Evolutionary conservation across 176 grass and related monocot species (phyloP), one percentile per base, ranked within the genome.

Genomic region (Otatea glauca): DNA sequence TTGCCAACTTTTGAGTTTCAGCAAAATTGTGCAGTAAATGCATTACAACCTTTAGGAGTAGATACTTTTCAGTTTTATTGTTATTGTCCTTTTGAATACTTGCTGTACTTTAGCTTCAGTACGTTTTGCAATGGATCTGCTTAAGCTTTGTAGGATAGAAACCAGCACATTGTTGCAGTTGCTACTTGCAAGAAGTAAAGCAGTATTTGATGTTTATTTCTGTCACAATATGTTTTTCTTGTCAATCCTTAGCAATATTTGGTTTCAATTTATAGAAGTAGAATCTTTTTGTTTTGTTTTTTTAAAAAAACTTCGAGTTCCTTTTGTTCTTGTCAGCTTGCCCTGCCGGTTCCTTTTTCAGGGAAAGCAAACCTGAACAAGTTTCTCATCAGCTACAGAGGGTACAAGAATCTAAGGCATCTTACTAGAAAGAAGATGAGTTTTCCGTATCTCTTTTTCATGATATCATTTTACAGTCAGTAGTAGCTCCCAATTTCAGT

Each of bases 21-120:
- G 49, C 18, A 24, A 49, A 60, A n/a, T 74, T 75, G 1, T 56
- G 47, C 34, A 55, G 44, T 14, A 43, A 65, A 76, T 67, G 21
- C 82, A 43, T 32, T 23, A 55, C 20, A 15, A 4, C 43, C 44
- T 73, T 23, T n/a, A 83, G 41, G 80, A 73, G 55, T 23, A 34
- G 25, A 74, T 51, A 35, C 71, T 74, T 74, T 74, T 74, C 71
- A 5, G 45, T 73, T 73, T 73, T 51, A 73, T 50, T 73, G 70
- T 5, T 27, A 24, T 32, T 12, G n/a, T 77, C 74, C 64, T 66
- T 54, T 12, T 41, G 16, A 61, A n/a, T 75, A n/a, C 50, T 58
- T 58, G 43, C 23, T 72, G 7, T 35, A 37, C 16, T 39, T 69
- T 12, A 18, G 18, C 24, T 8, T 69, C 29, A 50, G 39, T 78